Percentiles rank a stretch among this genome's conserved stretches.
Conservation (phyloP, 2,329 filamentous ascomycete genomes). For the Chalaropsis ovoidea region DNA sequence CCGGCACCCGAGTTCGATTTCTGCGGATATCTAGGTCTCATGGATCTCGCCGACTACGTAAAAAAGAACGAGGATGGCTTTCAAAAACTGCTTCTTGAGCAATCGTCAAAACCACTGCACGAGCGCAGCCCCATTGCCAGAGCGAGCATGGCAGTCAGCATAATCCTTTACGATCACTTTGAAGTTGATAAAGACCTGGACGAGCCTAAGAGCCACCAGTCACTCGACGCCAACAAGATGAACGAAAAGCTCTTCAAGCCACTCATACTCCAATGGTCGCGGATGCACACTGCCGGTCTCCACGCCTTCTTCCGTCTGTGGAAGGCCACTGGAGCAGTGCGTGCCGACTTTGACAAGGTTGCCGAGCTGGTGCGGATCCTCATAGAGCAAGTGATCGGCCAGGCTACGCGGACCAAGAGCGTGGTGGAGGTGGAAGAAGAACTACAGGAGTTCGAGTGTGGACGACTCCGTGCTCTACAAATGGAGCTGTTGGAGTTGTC, state of each 20-base stretch:
- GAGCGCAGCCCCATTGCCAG: conserved; percentile 79
- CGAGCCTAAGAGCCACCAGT: conserved; percentile 64
- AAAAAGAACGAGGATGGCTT: conserved; percentile 85
- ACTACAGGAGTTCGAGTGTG: conserved; percentile 70
- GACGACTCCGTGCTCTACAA: conserved; percentile 69
- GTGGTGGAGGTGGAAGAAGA: conserved; percentile 84
- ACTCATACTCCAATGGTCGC: conserved; percentile 82
- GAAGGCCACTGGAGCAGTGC: conserved; percentile 76
- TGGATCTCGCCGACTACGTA: conserved; percentile 93
- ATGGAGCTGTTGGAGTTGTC: conserved; percentile 86
- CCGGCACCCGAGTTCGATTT: conserved; percentile 76
- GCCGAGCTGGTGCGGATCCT: conserved; percentile 83
- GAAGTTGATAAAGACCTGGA: conserved; percentile 81
- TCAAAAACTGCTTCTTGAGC: conserved; percentile 83
- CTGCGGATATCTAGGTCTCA: conserved; percentile 86
- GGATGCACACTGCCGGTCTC: conserved; percentile 73
- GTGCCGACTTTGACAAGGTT: conserved; percentile 87
- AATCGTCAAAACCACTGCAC: conserved; percentile 59
- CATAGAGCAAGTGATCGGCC: conserved; percentile 78
- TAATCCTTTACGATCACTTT: conserved; percentile 89
- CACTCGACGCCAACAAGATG: conserved; percentile 62
- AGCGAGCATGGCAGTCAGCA: conserved; percentile 75
- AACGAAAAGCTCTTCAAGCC: conserved; percentile 82
- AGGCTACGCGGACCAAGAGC: conserved; percentile 70
- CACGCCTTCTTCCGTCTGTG: conserved; percentile 85